Conservation (phyloP, 1,139 yeast genomes). For the Geotrichum cucujoidarum region DNA sequence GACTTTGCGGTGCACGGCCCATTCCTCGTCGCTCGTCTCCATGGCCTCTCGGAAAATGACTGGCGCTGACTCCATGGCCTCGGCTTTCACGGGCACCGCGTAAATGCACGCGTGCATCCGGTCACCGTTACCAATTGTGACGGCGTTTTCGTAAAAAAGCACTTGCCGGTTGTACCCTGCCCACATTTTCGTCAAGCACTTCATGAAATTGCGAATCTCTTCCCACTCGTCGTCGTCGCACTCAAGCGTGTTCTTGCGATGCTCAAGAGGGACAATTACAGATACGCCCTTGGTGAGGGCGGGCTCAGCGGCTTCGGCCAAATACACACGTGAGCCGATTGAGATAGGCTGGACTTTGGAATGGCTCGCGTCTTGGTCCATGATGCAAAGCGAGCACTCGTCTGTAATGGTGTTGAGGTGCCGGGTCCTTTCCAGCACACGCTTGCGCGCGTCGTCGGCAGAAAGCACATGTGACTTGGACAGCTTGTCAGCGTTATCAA, state of each 20-base stretch:
- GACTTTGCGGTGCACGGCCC: slow-evolving; percentile 40
- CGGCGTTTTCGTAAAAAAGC: slow-evolving; percentile 45
- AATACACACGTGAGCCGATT: slow-evolving; percentile 12
- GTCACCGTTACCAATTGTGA: slow-evolving; percentile 19
- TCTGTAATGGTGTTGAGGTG: slow-evolving; percentile 35
- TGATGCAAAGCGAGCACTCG: slow-evolving; percentile 40
- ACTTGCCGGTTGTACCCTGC: slow-evolving; percentile 35
- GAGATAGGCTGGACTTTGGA: slow-evolving; percentile 10
- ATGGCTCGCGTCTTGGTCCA: not conserved
- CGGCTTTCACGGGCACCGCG: slow-evolving; percentile 43
- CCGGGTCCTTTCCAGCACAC: slow-evolving; percentile 31
- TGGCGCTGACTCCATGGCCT: slow-evolving; percentile 29
- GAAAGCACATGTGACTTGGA: slow-evolving; percentile 26
- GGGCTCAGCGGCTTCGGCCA: slow-evolving; percentile 36
- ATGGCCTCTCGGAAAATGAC: slow-evolving; percentile 45
- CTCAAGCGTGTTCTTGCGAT: slow-evolving; percentile 39
- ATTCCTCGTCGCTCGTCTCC: slow-evolving; percentile 39
- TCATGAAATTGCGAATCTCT: slow-evolving; percentile 46
- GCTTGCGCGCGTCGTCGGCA: slow-evolving; percentile 23
- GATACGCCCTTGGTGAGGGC: slow-evolving; percentile 37
- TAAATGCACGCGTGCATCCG: slow-evolving; percentile 42
- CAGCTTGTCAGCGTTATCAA: slow-evolving; percentile 41
- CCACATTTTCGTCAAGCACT: slow-evolving; percentile 40
- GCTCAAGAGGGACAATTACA: slow-evolving; percentile 44
- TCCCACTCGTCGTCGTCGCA: slow-evolving; percentile 45